phyloP scores from a whole-genome alignment of 2,329 filamentous ascomycete genomes.

The Reticulascus tulasneorum region DNA sequence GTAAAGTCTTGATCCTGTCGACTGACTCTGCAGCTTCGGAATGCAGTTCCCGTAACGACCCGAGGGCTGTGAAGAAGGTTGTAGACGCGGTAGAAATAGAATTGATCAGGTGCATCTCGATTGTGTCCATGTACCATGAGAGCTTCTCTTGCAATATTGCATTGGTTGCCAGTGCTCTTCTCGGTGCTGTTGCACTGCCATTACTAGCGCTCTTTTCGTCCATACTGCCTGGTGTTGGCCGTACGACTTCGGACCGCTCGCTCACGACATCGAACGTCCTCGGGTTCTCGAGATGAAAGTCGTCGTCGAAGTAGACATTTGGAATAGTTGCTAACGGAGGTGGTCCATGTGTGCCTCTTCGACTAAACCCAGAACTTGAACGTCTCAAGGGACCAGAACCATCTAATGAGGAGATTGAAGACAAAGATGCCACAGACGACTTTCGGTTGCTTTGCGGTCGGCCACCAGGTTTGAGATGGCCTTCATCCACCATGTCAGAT shows the following conservation, averaged over 20 bases:
- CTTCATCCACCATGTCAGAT: conserved; percentile 34
- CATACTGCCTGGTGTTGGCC: conserved; percentile 50
- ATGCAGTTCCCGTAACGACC: conserved; percentile 85
- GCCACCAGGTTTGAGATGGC: conserved; percentile 42
- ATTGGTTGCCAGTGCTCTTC: conserved; percentile 91
- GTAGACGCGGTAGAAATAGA: conserved; percentile 94
- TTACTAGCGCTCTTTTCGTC: conserved; percentile 54
- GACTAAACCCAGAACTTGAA: conserved; percentile 44
- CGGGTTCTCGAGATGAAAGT: conserved; percentile 93
- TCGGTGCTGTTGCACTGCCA: conserved; percentile 55
- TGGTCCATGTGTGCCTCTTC: conserved; percentile 64
- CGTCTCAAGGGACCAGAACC: conserved; percentile 37
- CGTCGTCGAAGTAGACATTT: conserved; percentile 87
- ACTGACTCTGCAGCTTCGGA: conserved; percentile 91
- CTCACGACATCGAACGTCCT: conserved; percentile 95
- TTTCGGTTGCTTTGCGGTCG: conserved; percentile 34
- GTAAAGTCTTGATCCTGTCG: conserved; percentile 73
- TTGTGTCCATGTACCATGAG: conserved; percentile 99
- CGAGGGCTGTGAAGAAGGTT: conserved; percentile 92
- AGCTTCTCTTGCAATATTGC: conserved; percentile 97
- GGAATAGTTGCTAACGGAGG: conserved; percentile 92
- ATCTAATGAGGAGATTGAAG: conserved; percentile 48
- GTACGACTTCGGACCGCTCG: conserved; percentile 94
- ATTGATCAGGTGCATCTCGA: conserved; percentile 93
- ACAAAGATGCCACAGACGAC: conserved; percentile 41